These are phyloP conservation scores for Podospora didyma DNA, from an alignment of 495 filamentous ascomycete genomes.

Conservation along the genomic window DNA sequence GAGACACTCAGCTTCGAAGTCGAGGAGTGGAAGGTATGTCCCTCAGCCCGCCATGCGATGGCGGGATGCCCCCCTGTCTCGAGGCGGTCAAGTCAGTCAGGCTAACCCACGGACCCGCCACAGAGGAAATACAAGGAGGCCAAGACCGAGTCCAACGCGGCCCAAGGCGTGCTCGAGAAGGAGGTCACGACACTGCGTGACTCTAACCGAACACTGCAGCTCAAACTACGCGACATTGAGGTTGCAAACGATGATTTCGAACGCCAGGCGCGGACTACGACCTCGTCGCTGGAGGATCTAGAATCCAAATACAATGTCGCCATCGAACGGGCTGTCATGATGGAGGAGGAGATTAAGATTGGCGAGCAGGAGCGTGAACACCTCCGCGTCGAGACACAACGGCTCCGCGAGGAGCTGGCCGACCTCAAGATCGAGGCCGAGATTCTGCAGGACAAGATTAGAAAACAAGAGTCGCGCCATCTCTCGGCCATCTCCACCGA, in stretches of 20 bases:
- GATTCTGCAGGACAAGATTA: conserved; percentile 88
- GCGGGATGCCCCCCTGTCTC: not conserved
- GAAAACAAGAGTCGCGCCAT: conserved; percentile 52
- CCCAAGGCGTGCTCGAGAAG: conserved; percentile 86
- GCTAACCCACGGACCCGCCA: conserved; percentile 14
- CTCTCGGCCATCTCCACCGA: conserved; percentile 50
- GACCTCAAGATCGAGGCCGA: conserved; percentile 94
- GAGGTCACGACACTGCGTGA: conserved; percentile 91
- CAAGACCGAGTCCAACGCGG: conserved; percentile 76
- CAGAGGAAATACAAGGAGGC: conserved; percentile 96
- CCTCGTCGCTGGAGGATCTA: conserved; percentile 91
- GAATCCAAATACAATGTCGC: conserved; percentile 95
- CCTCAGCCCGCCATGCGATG: not conserved
- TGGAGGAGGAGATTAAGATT: conserved; percentile 87
- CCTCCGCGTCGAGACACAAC: conserved; percentile 82
- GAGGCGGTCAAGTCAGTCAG: conserved; percentile 12
- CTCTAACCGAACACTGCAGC: conserved; percentile 70
- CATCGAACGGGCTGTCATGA: conserved; percentile 85
- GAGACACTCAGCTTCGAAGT: conserved; percentile 82
- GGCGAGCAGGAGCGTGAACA: conserved; percentile 87
- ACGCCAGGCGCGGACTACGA: conserved; percentile 87
- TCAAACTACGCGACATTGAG: conserved; percentile 88
- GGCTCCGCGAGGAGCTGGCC: conserved; percentile 82
- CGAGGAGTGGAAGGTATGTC: conserved; percentile 93
- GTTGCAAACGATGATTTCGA: conserved; percentile 98